Conservation (phyloP, 192 early-diverging fungal genomes). For the Gaertneriomyces sp. region DNA sequence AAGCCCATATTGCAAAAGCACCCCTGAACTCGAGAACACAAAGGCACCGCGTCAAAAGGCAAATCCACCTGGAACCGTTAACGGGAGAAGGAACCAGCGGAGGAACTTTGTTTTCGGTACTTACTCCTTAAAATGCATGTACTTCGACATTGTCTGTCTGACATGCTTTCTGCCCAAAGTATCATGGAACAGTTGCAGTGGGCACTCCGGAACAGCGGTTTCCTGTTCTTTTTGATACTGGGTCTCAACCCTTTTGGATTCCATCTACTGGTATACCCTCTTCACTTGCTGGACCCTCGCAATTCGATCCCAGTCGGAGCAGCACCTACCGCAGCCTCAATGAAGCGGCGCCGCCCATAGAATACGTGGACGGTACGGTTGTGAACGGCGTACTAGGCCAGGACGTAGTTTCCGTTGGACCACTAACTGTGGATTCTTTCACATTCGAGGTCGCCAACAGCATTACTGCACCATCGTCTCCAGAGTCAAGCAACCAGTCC, state of each 20-base stretch:
- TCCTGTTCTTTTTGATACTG: constrained; percentile 44
- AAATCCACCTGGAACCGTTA: constrained; percentile 11
- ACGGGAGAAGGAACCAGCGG: constrained; percentile 13
- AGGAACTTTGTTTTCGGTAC: constrained; percentile 21
- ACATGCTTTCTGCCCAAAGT: constrained; percentile 11
- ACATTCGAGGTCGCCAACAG: constrained; percentile 28
- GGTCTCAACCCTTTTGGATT: constrained; percentile 42
- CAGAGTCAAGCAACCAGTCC: neutral
- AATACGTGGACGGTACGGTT: constrained; percentile 38
- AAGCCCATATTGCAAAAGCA: too few relatives aligned
- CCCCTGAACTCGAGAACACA: too few relatives aligned
- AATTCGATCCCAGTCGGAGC: constrained; percentile 25
- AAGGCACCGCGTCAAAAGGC: neutral
- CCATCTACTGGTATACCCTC: constrained; percentile 17
- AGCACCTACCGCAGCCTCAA: constrained; percentile 25
- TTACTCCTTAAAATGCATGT: neutral
- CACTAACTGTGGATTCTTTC: constrained; percentile 22
- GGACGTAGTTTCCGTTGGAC: constrained; percentile 29
- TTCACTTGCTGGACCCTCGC: neutral
- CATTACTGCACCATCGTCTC: neutral
- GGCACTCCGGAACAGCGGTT: constrained; percentile 40
- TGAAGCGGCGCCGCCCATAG: constrained; percentile 21
- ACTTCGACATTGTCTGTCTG: neutral
- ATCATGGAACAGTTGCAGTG: constrained; percentile 27
- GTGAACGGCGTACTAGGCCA: constrained; percentile 26